These are phyloP conservation scores for Hirsutella minnesotensis DNA, from an alignment of 2,329 filamentous ascomycete genomes.

Conservation along the genomic window DNA sequence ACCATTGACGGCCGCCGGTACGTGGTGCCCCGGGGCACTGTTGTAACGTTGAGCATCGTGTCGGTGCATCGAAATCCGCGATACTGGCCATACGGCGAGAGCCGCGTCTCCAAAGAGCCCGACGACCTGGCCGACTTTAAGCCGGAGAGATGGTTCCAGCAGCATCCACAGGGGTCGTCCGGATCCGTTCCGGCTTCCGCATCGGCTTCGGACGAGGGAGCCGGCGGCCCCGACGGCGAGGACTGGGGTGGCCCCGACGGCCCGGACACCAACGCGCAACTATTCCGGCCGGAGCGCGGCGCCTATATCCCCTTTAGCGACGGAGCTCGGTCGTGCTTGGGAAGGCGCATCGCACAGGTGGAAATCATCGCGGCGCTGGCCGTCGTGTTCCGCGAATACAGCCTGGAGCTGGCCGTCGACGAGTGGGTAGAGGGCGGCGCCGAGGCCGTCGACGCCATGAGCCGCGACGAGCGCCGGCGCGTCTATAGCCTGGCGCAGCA, in stretches of 20 bases:
- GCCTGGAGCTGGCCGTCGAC: conserved; percentile 58
- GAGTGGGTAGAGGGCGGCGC: conserved; percentile 38
- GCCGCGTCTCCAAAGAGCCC: conserved; percentile 26
- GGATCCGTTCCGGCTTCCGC: conserved; percentile 18
- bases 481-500: conserved; percentile 51
- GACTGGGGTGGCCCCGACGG: conserved; percentile 47
- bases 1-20: conserved; percentile 44
- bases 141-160: conserved; percentile 60
- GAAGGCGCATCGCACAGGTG: conserved; percentile 46
- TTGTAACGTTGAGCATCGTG: conserved; percentile 44
- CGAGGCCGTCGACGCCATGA: conserved; percentile 26
- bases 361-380: conserved; percentile 44
- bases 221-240: conserved; percentile 26
- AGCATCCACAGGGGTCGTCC: conserved; percentile 5
- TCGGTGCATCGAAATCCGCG: conserved; percentile 56
- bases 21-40: conserved; percentile 42
- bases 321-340: conserved; percentile 44
- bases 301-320: conserved; percentile 48
- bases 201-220: conserved; percentile 23
- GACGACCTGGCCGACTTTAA: conserved; percentile 56
- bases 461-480: not conserved
- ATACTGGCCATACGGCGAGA: conserved; percentile 51
- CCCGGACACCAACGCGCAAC: conserved; percentile 47
- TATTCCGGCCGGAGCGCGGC: conserved; percentile 48
- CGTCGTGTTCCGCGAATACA: conserved; percentile 45